These are phyloP conservation scores for Brettanomyces custersianus DNA, from an alignment of 805 yeast species.

Conservation along the genomic window DNA sequence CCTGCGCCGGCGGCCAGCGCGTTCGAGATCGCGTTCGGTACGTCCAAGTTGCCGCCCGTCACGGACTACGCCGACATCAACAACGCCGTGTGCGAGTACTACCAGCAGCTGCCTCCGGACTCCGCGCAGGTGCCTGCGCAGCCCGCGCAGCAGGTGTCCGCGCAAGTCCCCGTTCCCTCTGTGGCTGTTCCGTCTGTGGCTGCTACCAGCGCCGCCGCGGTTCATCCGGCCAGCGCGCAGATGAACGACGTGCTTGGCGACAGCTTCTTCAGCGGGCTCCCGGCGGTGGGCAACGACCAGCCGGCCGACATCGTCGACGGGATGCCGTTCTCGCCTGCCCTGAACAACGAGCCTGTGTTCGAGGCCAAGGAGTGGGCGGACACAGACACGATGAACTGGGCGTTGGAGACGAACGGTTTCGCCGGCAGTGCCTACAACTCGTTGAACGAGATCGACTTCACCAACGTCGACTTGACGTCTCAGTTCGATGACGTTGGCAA, in stretches of 20 bases:
- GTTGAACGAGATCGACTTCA: conserved; percentile 29
- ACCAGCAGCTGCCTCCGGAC: background rate
- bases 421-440: conserved; percentile 18
- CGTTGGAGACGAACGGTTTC: background rate
- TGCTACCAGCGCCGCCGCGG: background rate
- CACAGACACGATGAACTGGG: background rate
- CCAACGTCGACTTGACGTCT: conserved; percentile 27
- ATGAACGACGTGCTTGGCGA: conserved; percentile 26
- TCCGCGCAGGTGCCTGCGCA: background rate
- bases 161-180: background rate
- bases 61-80: conserved; percentile 20
- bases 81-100: background rate
- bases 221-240: conserved; percentile 4
- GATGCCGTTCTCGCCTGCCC: conserved; percentile 2
- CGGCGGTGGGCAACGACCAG: conserved; percentile 17
- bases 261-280: conserved; percentile 23
- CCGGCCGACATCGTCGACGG: conserved; percentile 9
- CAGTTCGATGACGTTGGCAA: conserved; percentile 6
- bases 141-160: background rate
- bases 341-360: background rate
- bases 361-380: background rate
- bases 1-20: conserved; percentile 19
- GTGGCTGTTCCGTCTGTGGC: background rate
- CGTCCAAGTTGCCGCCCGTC: conserved; percentile 27
- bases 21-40: conserved; percentile 28